These are phyloP conservation scores for Radiomyces spectabilis DNA, from an alignment of 192 early-diverging fungal species.

Conservation along the genomic window DNA sequence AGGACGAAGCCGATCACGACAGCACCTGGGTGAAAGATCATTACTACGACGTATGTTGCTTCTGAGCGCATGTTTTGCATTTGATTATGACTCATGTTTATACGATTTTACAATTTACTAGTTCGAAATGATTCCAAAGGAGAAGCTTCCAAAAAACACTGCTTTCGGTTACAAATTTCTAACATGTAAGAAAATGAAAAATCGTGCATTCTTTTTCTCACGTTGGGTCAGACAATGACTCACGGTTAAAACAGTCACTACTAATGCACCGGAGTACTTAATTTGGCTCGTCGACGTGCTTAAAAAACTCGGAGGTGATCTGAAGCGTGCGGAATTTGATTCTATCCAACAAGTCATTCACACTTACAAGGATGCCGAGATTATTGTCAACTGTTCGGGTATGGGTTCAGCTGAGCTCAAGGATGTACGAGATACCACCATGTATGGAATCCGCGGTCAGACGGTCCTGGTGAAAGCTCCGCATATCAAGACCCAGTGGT, in stretches of 20 bases:
- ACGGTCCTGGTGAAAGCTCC: slow-evolving; percentile 70
- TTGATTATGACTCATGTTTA: neutral
- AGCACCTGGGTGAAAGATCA: slow-evolving; percentile 34
- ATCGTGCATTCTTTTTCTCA: neutral
- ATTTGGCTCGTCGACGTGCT: slow-evolving; percentile 53
- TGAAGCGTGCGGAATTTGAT: slow-evolving; percentile 26
- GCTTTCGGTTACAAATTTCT: neutral
- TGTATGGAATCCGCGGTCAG: slow-evolving; percentile 78
- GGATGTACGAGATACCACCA: slow-evolving; percentile 62
- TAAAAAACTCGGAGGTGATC: slow-evolving; percentile 43
- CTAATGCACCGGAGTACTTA: slow-evolving; percentile 65
- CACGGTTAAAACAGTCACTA: too few relatives aligned
- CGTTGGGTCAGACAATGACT: too few relatives aligned
- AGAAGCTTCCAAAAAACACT: neutral
- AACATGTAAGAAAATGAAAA: neutral
- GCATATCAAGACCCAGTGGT: slow-evolving; percentile 52
- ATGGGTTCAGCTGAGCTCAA: slow-evolving; percentile 55
- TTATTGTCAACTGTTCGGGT: slow-evolving; percentile 79
- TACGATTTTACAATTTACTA: neutral
- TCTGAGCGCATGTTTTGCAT: too few relatives aligned
- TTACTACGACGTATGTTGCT: slow-evolving; percentile 37
- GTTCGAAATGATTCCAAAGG: neutral
- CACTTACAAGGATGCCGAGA: slow-evolving; percentile 30
- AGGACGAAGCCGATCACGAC: slow-evolving; percentile 10
- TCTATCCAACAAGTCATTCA: slow-evolving; percentile 43